Conservation (phyloP, 2,329 filamentous ascomycete species). For the Lachnum nothofagi region DNA sequence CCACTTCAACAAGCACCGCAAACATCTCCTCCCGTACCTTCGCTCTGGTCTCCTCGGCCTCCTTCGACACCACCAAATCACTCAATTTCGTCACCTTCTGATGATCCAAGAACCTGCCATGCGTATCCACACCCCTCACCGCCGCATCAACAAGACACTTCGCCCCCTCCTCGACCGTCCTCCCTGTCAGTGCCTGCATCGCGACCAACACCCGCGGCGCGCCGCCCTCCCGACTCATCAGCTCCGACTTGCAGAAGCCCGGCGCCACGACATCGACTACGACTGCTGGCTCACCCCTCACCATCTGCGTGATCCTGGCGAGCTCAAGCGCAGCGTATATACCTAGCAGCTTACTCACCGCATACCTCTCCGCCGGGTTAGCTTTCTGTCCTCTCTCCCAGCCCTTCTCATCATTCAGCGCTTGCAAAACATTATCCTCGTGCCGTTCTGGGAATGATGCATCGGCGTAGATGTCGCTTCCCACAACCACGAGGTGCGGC, state of each 20-base stretch:
- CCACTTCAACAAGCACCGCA: not conserved
- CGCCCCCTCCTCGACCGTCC: constrained; percentile 22
- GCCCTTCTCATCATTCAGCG: constrained; percentile 9
- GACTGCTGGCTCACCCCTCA: constrained; percentile 18
- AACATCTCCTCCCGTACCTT: constrained; percentile 6
- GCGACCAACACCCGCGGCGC: constrained; percentile 3
- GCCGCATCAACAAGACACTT: constrained; percentile 25
- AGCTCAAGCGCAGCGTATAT: constrained; percentile 21
- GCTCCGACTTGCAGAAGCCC: constrained; percentile 28
- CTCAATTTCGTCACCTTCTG: constrained; percentile 10
- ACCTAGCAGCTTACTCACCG: constrained; percentile 27
- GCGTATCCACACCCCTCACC: constrained; percentile 14
- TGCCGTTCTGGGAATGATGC: constrained; percentile 34
- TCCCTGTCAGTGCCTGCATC: constrained; percentile 12
- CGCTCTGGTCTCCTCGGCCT: not conserved
- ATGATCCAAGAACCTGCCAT: constrained; percentile 24
- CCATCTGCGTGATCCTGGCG: constrained; percentile 17
- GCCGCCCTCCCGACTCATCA: constrained; percentile 12
- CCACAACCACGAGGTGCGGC: constrained; percentile 37
- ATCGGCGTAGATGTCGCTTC: constrained; percentile 36
- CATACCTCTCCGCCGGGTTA: constrained; percentile 19
- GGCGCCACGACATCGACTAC: constrained; percentile 27
- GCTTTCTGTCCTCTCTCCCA: constrained; percentile 1
- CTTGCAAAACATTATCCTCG: constrained; percentile 16
- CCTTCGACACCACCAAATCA: constrained; percentile 1